phyloP scores from a whole-genome alignment of 1,139 yeast species.

The Pichiaceae sp. region DNA sequence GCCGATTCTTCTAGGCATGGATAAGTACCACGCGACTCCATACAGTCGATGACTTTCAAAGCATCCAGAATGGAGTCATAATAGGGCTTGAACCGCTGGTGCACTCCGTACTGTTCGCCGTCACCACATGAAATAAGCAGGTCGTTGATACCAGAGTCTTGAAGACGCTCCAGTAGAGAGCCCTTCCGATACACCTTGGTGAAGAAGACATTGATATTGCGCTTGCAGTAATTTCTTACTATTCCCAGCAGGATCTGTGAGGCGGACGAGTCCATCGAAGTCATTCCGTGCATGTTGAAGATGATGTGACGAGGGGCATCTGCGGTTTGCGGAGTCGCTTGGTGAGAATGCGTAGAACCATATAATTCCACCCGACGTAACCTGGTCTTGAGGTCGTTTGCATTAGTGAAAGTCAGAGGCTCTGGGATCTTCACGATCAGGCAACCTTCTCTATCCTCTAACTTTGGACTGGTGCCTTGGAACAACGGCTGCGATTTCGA shows the following conservation, averaged over 20 bases:
- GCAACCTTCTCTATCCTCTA: slow-evolving; percentile 80
- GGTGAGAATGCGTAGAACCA: slow-evolving; percentile 80
- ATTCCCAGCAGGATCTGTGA: slow-evolving; percentile 65
- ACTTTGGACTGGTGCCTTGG: slow-evolving; percentile 14
- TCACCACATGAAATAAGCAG: slow-evolving; percentile 12
- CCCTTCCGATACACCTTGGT: slow-evolving; percentile 43
- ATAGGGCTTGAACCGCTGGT: slow-evolving; percentile 18
- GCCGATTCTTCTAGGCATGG: too few species aligned
- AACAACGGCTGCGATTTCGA: slow-evolving; percentile 16
- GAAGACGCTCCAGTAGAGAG: slow-evolving; percentile 14
- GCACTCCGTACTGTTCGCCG: slow-evolving; percentile 18
- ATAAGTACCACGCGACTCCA: slow-evolving; percentile 11
- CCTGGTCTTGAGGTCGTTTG: slow-evolving; percentile 72
- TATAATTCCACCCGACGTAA: slow-evolving; percentile 72
- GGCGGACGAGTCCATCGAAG: slow-evolving; percentile 81
- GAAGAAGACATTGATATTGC: slow-evolving; percentile 56
- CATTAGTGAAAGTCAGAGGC: slow-evolving; percentile 86
- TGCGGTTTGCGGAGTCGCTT: slow-evolving; percentile 38
- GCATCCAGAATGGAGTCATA: slow-evolving; percentile 26
- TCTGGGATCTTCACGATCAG: slow-evolving; percentile 84
- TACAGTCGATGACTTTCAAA: slow-evolving; percentile 21
- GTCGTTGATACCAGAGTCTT: slow-evolving; percentile 19
- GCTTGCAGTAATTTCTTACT: slow-evolving; percentile 41
- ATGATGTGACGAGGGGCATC: slow-evolving; percentile 41
- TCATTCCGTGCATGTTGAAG: slow-evolving; percentile 82